Percentiles rank a stretch among this genome's conserved stretches.
Evolutionary conservation across 768 basidiomycete species (phyloP).

Genomic region (Kondoa malvinella): DNA sequence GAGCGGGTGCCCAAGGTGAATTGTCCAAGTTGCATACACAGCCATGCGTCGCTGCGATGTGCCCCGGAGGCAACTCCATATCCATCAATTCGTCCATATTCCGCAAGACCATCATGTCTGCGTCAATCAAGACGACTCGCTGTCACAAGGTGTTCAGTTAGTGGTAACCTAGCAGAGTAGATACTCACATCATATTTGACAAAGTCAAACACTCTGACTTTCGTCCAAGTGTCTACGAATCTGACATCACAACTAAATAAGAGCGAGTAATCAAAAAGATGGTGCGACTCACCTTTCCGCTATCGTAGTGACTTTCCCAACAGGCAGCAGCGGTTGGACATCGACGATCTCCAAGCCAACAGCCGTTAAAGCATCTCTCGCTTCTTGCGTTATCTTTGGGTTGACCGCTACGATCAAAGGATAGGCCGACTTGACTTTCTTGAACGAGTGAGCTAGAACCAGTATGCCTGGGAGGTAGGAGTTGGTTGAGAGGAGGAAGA

Average conservation of each 20-base stretch:
- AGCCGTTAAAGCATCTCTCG: slow-evolving; percentile 40
- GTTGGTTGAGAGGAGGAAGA: neutral
- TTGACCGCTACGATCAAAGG: slow-evolving; percentile 68
- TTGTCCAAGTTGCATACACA: slow-evolving; percentile 74
- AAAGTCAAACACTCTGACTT: slow-evolving; percentile 36
- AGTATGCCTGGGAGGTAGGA: slow-evolving; percentile 32
- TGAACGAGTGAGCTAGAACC: slow-evolving; percentile 45
- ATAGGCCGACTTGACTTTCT: slow-evolving; percentile 46
- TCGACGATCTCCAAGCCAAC: slow-evolving; percentile 43
- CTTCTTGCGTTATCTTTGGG: slow-evolving; percentile 40
- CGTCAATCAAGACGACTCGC: slow-evolving; percentile 57
- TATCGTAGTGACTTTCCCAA: slow-evolving; percentile 17
- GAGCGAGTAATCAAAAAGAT: neutral
- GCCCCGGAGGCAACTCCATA: slow-evolving; percentile 43
- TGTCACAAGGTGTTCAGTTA: slow-evolving; percentile 17
- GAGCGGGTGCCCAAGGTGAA: neutral
- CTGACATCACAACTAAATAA: neutral
- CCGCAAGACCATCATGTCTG: slow-evolving; percentile 68
- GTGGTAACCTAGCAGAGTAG: too few relatives aligned
- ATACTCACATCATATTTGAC: slow-evolving; percentile 31
- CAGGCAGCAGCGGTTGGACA: slow-evolving; percentile 40
- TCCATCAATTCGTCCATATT: slow-evolving; percentile 60
- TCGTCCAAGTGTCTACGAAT: slow-evolving; percentile 52
- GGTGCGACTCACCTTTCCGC: slow-evolving; percentile 29
- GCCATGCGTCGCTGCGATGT: slow-evolving; percentile 74